Conservation (phyloP, 2,329 filamentous ascomycete genomes). For the Xylaria sp. region DNA sequence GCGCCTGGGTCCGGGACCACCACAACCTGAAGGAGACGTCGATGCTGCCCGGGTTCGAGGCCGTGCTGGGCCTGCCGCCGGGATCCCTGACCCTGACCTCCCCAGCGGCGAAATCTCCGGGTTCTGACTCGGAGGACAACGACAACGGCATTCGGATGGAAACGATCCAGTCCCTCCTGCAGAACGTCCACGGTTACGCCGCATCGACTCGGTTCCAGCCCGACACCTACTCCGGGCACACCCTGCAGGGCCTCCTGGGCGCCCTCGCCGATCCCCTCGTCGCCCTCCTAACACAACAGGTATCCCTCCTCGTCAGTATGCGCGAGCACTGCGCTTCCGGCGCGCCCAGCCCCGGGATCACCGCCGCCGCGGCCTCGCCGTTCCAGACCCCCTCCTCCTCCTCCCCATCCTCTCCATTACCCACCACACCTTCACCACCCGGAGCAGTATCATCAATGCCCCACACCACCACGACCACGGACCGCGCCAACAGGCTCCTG, state of each 20-base stretch:
- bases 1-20: slow-evolving; percentile 36
- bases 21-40: slow-evolving; percentile 35
- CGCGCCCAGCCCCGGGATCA: not conserved
- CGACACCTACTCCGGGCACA: slow-evolving; percentile 15
- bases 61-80: slow-evolving; percentile 25
- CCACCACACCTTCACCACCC: not conserved
- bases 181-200: slow-evolving; percentile 16
- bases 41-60: slow-evolving; percentile 38
- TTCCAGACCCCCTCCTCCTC: not conserved
- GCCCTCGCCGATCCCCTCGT: slow-evolving; percentile 19
- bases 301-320: slow-evolving; percentile 15
- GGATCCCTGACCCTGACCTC: slow-evolving; percentile 15
- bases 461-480: slow-evolving; percentile 1
- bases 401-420: not conserved
- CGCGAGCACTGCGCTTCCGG: slow-evolving; percentile 8
- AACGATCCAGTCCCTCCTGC: slow-evolving; percentile 5
- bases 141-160: not conserved
- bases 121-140: not conserved
- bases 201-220: slow-evolving; percentile 11
- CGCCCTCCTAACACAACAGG: slow-evolving; percentile 19
- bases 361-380: not conserved
- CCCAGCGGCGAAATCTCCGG: not conserved
- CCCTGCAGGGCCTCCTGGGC: slow-evolving; percentile 16
- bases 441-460: not conserved
- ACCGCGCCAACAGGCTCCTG: slow-evolving; percentile 18